These are phyloP conservation scores for Blepharisma undulans DNA, from an alignment of 169 alveolate genomes.

Conservation along the genomic window DNA sequence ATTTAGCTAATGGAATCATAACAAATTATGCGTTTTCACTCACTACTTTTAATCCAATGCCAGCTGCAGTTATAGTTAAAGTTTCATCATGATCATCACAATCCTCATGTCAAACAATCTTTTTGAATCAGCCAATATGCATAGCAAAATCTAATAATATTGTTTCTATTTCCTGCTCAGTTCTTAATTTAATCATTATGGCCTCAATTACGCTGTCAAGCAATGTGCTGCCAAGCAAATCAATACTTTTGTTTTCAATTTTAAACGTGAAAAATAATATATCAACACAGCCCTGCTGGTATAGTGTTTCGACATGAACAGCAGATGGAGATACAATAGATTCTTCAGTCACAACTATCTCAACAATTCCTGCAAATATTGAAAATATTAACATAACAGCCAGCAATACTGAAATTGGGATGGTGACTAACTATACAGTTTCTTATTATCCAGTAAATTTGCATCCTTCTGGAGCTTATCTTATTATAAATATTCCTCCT, in stretches of 20 bases:
- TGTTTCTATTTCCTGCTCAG: neutral
- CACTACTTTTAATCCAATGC: neutral
- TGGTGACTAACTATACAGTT: conserved; percentile 15
- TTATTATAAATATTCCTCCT: conserved; percentile 23
- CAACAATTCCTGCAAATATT: conserved; percentile 3
- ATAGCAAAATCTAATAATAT: neutral
- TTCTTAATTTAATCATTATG: neutral
- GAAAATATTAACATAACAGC: neutral
- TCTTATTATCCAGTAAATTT: conserved; percentile 8
- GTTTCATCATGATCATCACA: neutral
- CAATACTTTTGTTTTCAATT: neutral
- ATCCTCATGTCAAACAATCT: neutral
- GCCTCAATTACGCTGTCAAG: neutral
- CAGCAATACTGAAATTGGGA: neutral
- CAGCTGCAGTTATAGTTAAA: neutral
- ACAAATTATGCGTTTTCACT: neutral
- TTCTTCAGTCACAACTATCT: neutral
- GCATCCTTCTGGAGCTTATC: conserved; percentile 32
- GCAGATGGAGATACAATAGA: neutral
- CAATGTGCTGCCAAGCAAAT: neutral
- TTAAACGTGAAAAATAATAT: conserved; percentile 11
- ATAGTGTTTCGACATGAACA: neutral
- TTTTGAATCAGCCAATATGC: neutral
- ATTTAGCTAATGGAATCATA: neutral
- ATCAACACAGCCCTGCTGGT: neutral